phyloP scores from a whole-genome alignment of 75 land plant genomes.

The Cupressus sempervirens region DNA sequence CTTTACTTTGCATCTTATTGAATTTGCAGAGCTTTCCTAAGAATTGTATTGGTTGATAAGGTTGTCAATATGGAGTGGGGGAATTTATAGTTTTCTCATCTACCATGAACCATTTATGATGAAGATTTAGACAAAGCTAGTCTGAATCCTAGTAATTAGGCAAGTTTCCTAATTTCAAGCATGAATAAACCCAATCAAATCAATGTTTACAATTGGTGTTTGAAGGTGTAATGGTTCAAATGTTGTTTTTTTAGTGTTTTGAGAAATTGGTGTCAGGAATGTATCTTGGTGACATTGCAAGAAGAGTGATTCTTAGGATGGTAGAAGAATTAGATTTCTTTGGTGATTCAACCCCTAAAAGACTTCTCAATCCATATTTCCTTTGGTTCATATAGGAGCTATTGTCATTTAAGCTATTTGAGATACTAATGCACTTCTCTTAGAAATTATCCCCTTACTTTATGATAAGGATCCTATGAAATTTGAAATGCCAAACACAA shows the following conservation, averaged over 20 bases:
- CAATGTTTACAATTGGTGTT: neutral
- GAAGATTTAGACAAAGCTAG: slow-evolving; percentile 81
- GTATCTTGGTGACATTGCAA: slow-evolving; percentile 93
- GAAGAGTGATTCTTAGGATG: slow-evolving; percentile 78
- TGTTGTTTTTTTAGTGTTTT: slow-evolving; percentile 64
- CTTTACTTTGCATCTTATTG: neutral
- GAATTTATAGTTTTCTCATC: slow-evolving; percentile 88
- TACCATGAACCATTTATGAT: slow-evolving; percentile 85
- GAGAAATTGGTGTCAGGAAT: slow-evolving; percentile 97
- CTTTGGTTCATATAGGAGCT: too few species aligned
- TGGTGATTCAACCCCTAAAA: slow-evolving; percentile 41
- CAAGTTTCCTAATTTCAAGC: slow-evolving; percentile 13
- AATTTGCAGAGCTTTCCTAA: neutral
- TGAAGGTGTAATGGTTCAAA: neutral
- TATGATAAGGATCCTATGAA: too few species aligned
- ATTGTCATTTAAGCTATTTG: too few species aligned
- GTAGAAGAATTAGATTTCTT: slow-evolving; percentile 62
- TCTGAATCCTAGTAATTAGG: slow-evolving; percentile 78
- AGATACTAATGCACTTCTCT: too few species aligned
- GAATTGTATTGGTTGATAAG: slow-evolving; percentile 30
- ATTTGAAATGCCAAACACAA: too few species aligned
- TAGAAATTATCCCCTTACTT: too few species aligned
- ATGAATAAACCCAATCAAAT: neutral
- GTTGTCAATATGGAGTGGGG: slow-evolving; percentile 99
- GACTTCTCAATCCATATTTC: slow-evolving; percentile 33